Percentiles rank a stretch among this genome's conserved stretches.
Conservation (phyloP, 106 monocot genomes). For the Chionographis japonica region DNA sequence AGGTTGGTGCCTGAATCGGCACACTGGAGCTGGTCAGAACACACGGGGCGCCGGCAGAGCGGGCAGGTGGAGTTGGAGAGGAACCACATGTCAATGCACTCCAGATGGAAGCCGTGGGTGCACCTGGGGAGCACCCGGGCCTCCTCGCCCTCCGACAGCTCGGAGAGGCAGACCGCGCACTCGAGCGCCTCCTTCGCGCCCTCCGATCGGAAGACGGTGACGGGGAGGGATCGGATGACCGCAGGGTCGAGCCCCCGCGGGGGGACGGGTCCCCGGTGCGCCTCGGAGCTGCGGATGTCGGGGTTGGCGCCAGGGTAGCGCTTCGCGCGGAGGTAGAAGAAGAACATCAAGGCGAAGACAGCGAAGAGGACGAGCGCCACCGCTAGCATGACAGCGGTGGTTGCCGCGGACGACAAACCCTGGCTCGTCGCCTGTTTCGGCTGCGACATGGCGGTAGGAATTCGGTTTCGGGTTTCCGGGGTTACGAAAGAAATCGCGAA, state of each 20-base stretch:
- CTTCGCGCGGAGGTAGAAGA: too few relatives aligned
- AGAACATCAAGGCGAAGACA: too few relatives aligned
- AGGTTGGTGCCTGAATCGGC: too few relatives aligned
- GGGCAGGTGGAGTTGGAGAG: conserved; percentile 44
- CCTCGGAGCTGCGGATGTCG: too few relatives aligned
- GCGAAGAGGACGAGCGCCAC: too few relatives aligned
- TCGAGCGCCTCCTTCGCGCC: conserved; percentile 8
- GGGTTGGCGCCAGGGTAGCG: too few relatives aligned
- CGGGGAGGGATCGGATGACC: conserved; percentile 17
- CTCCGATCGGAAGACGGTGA: conserved; percentile 4
- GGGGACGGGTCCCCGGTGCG: neutral
- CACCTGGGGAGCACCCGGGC: conserved; percentile 43
- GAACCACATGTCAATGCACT: conserved; percentile 60
- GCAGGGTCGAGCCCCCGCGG: conserved; percentile 18
- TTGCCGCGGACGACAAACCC: too few relatives aligned
- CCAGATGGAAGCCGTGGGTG: conserved; percentile 42
- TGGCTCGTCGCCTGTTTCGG: too few relatives aligned
- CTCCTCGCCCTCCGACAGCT: conserved; percentile 21
- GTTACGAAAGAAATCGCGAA: too few relatives aligned
- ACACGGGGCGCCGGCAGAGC: conserved; percentile 29
- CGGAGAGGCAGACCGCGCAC: conserved; percentile 28
- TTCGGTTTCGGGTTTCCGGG: too few relatives aligned
- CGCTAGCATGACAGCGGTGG: too few relatives aligned
- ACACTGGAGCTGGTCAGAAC: neutral
- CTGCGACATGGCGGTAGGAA: too few relatives aligned